A percentile compares a stretch with the other conserved stretches of the same genome.
These are phyloP conservation scores for Lasiosphaeria hispida DNA, from an alignment of 495 filamentous ascomycete species.

Conservation along the genomic window DNA sequence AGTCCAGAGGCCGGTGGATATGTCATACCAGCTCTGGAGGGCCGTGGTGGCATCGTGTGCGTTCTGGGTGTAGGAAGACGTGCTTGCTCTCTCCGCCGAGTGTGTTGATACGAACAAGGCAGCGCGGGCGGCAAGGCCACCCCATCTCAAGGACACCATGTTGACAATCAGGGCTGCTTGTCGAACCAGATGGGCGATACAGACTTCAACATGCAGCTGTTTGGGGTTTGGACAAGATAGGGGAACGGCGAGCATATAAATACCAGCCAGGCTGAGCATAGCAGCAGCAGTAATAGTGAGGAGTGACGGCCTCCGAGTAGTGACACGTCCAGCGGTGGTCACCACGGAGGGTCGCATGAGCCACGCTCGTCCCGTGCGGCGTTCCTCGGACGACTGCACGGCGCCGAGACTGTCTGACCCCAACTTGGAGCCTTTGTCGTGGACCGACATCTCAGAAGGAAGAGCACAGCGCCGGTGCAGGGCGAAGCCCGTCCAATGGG, in stretches of 20 bases:
- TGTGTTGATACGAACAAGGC: conserved; percentile 36
- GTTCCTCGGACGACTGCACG: conserved; percentile 3
- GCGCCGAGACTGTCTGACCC: conserved; percentile 8
- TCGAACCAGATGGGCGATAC: not conserved
- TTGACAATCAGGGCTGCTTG: conserved; percentile 9
- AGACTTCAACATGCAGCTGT: not conserved
- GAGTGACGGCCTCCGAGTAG: not conserved
- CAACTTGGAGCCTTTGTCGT: not conserved
- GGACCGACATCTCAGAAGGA: not conserved
- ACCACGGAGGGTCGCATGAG: not conserved
- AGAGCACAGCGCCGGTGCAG: not conserved
- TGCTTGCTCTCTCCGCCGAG: conserved; percentile 14
- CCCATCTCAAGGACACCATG: conserved; percentile 32
- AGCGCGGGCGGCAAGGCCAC: conserved; percentile 39
- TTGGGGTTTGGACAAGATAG: not conserved
- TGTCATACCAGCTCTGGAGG: conserved; percentile 65
- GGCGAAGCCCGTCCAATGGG: not conserved
- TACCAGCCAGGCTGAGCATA: not conserved
- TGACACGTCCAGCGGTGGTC: not conserved
- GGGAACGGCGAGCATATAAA: not conserved
- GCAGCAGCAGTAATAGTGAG: not conserved
- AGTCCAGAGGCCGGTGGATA: conserved; percentile 59
- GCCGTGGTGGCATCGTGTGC: conserved; percentile 46
- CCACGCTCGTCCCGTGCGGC: not conserved
- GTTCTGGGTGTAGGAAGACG: conserved; percentile 33